Evolutionary conservation across 2,329 filamentous ascomycete genomes (phyloP).

Genomic region (Tolypocladium nubicola): DNA sequence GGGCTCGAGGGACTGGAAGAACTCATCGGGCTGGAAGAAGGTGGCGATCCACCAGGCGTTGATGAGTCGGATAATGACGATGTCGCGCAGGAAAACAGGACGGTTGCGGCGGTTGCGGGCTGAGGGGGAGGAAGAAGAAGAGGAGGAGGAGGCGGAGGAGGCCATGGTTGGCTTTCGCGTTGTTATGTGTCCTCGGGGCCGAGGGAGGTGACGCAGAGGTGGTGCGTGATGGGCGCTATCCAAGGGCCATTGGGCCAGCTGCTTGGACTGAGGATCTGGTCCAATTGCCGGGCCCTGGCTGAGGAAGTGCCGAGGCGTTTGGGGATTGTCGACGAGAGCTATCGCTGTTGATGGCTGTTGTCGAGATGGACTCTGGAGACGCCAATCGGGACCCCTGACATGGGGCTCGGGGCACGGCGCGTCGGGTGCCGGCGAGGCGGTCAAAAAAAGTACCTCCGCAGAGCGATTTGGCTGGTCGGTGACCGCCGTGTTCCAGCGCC

Average conservation of each 20-base stretch:
- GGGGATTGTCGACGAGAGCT: neutral
- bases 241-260: neutral
- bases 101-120: constrained; percentile 9
- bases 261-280: neutral
- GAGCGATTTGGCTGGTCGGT: neutral
- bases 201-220: neutral
- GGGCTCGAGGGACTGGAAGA: constrained; percentile 90
- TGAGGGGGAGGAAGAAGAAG: constrained; percentile 6
- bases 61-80: constrained; percentile 62
- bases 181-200: neutral
- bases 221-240: neutral
- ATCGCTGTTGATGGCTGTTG: neutral
- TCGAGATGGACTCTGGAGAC: neutral
- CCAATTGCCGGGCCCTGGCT: neutral
- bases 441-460: neutral
- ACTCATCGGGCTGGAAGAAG: constrained; percentile 98
- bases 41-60: constrained; percentile 73
- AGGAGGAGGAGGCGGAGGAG: neutral
- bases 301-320: neutral
- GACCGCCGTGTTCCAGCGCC: neutral
- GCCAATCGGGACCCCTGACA: neutral
- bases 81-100: constrained; percentile 19
- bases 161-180: neutral
- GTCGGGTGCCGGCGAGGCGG: too few relatives aligned
- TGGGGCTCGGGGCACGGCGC: neutral